A percentile compares a stretch with the other conserved stretches of the same genome.
phyloP scores from a whole-genome alignment of 805 yeast species.

The Yamadazyma tumulicola region DNA sequence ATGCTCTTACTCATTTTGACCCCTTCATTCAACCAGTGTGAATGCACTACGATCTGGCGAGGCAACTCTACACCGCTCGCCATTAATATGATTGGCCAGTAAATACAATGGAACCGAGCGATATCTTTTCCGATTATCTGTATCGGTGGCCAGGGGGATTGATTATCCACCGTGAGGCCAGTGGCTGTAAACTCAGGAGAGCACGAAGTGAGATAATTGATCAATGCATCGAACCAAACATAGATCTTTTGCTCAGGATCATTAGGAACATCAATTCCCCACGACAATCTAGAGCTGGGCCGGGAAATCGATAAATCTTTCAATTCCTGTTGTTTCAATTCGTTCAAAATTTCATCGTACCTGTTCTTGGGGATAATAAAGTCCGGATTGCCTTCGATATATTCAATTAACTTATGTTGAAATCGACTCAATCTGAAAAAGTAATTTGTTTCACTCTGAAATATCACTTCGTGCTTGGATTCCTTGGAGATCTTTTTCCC shows the following conservation, averaged over 20 bases:
- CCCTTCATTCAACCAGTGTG: constrained; percentile 92
- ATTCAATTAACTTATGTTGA: constrained; percentile 48
- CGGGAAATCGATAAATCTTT: constrained; percentile 83
- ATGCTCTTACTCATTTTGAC: constrained; percentile 89
- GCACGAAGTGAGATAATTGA: constrained; percentile 74
- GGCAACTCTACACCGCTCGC: constrained; percentile 79
- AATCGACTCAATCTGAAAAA: constrained; percentile 74
- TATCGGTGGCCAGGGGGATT: constrained; percentile 62
- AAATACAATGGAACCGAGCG: constrained; percentile 79
- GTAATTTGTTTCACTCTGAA: constrained; percentile 79
- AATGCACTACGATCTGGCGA: constrained; percentile 75
- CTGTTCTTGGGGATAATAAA: constrained; percentile 68
- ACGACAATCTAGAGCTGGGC: constrained; percentile 68
- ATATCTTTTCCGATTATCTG: constrained; percentile 94
- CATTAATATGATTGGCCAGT: constrained; percentile 90
- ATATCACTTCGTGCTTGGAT: constrained; percentile 70
- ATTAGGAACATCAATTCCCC: constrained; percentile 91
- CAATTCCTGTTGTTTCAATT: constrained; percentile 47
- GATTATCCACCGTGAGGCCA: too few relatives aligned
- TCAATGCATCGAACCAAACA: constrained; percentile 95
- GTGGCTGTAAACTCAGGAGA: too few relatives aligned
- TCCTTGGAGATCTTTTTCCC: constrained; percentile 52
- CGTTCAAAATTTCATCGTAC: constrained; percentile 52
- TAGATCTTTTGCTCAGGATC: constrained; percentile 78
- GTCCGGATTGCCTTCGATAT: constrained; percentile 45